Percentiles rank a stretch among this genome's conserved stretches.
phyloP scores from a whole-genome alignment of 2,329 filamentous ascomycete species.

The Thielaviopsis euricoi region DNA sequence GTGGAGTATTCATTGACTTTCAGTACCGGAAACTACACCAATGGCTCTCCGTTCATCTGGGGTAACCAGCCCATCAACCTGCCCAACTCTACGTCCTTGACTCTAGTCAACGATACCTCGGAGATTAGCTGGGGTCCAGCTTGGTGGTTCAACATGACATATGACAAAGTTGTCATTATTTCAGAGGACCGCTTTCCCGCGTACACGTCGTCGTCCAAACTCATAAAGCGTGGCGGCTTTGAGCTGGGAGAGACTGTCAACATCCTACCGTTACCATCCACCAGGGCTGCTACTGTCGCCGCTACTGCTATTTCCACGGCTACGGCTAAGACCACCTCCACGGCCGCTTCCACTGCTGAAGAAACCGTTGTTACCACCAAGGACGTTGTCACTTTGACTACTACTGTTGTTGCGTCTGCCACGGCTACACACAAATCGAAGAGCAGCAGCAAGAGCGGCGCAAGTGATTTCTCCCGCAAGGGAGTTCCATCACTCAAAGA shows the following conservation, averaged over 20 bases:
- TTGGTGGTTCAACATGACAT: slow-evolving; percentile 34
- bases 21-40: slow-evolving; percentile 23
- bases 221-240: slow-evolving; percentile 13
- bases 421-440: slow-evolving; percentile 5
- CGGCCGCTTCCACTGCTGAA: neutral
- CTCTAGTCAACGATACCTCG: slow-evolving; percentile 34
- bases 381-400: slow-evolving; percentile 6
- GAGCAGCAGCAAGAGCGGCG: neutral
- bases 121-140: slow-evolving; percentile 34
- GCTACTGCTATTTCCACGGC: neutral
- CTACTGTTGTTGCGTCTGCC: neutral
- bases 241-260: slow-evolving; percentile 13
- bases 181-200: slow-evolving; percentile 24
- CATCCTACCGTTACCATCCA: neutral
- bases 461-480: slow-evolving; percentile 22
- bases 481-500: slow-evolving; percentile 18
- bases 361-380: slow-evolving; percentile 10
- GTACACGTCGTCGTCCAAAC: slow-evolving; percentile 9
- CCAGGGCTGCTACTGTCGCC: neutral
- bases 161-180: slow-evolving; percentile 41
- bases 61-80: slow-evolving; percentile 37
- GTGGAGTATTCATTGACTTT: slow-evolving; percentile 25
- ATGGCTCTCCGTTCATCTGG: slow-evolving; percentile 26
- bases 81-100: slow-evolving; percentile 22
- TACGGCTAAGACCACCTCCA: slow-evolving; percentile 2